Evolutionary conservation across 2,329 filamentous ascomycete species (phyloP).

Genomic region (Sporothrix brasiliensis): DNA sequence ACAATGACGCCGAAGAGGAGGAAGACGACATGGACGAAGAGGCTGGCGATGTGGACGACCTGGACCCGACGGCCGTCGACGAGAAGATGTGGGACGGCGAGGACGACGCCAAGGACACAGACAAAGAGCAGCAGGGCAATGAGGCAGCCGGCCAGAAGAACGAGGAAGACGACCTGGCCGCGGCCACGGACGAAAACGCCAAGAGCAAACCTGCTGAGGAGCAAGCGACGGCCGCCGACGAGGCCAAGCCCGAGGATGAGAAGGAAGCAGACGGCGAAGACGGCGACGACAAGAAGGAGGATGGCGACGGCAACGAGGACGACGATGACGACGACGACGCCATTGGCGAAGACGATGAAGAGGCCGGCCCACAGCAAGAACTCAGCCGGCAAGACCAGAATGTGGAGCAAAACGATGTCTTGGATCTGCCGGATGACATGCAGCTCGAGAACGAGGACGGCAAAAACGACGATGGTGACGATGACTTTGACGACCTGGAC

Average conservation of each 20-base stretch:
- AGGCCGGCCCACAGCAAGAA: constrained; percentile 59
- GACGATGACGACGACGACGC: constrained; percentile 64
- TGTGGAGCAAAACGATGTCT: constrained; percentile 75
- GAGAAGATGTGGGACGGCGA: constrained; percentile 99
- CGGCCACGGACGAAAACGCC: constrained; percentile 60
- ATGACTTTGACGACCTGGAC: constrained; percentile 61
- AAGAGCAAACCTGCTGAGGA: constrained; percentile 68
- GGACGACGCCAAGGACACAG: constrained; percentile 74
- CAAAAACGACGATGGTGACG: constrained; percentile 57
- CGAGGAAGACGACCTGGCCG: constrained; percentile 65
- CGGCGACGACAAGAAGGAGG: constrained; percentile 52
- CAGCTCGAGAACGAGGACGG: constrained; percentile 79
- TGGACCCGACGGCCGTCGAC: constrained; percentile 87
- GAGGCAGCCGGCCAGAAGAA: constrained; percentile 70
- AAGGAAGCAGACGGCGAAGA: constrained; percentile 59
- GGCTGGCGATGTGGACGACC: constrained; percentile 84
- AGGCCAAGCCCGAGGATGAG: constrained; percentile 44
- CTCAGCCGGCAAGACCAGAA: constrained; percentile 69
- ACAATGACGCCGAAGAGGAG: constrained; percentile 61
- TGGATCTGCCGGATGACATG: constrained; percentile 87
- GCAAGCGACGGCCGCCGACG: constrained; percentile 49
- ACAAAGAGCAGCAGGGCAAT: constrained; percentile 79
- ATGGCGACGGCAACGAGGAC: constrained; percentile 52
- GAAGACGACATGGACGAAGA: constrained; percentile 86
- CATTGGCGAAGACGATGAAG: constrained; percentile 62